A percentile compares a stretch with the other conserved stretches of the same genome.
These are phyloP conservation scores for Andalucia godoyi DNA, from an alignment of 78 protist genomes.

Conservation along the genomic window DNA sequence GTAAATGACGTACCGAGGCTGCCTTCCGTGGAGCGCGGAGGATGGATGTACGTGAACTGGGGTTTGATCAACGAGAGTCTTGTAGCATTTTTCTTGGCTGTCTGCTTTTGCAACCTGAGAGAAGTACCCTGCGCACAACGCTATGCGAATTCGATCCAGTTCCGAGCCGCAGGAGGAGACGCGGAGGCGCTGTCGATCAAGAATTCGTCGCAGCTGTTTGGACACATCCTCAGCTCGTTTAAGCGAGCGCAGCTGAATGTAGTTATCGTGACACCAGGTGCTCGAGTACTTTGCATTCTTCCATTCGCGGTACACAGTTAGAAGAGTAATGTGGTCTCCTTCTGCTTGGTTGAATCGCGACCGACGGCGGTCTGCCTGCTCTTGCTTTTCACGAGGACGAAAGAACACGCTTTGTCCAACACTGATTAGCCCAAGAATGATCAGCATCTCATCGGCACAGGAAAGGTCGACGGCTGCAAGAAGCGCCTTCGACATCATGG, in stretches of 20 bases:
- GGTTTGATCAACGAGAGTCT: slow-evolving; percentile 74
- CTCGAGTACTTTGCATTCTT: slow-evolving; percentile 55
- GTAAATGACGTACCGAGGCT: slow-evolving; percentile 83
- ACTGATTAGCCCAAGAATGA: slow-evolving; percentile 91
- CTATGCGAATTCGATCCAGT: slow-evolving; percentile 56
- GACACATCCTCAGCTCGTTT: slow-evolving; percentile 92
- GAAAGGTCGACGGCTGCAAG: slow-evolving; percentile 80
- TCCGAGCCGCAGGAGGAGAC: slow-evolving; percentile 69
- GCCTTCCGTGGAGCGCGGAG: slow-evolving; percentile 74
- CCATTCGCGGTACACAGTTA: slow-evolving; percentile 91
- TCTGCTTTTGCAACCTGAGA: slow-evolving; percentile 75
- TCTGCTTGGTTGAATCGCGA: slow-evolving; percentile 85
- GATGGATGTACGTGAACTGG: slow-evolving; percentile 91
- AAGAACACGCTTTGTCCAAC: slow-evolving; percentile 86
- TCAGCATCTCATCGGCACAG: slow-evolving; percentile 90
- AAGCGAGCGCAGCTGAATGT: slow-evolving; percentile 81
- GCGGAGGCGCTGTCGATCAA: slow-evolving; percentile 76
- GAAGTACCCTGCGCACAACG: slow-evolving; percentile 89
- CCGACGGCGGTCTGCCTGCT: slow-evolving; percentile 84
- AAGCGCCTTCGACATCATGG: slow-evolving; percentile 80
- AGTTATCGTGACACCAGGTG: slow-evolving; percentile 95
- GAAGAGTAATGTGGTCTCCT: slow-evolving; percentile 96
- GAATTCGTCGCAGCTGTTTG: slow-evolving; percentile 82
- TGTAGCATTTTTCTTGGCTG: slow-evolving; percentile 73
- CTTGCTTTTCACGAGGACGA: slow-evolving; percentile 91